A percentile compares a stretch with the other conserved stretches of the same genome.
Evolutionary conservation across 2,329 filamentous ascomycete species (phyloP).

Genomic region (Cadophora sp.): DNA sequence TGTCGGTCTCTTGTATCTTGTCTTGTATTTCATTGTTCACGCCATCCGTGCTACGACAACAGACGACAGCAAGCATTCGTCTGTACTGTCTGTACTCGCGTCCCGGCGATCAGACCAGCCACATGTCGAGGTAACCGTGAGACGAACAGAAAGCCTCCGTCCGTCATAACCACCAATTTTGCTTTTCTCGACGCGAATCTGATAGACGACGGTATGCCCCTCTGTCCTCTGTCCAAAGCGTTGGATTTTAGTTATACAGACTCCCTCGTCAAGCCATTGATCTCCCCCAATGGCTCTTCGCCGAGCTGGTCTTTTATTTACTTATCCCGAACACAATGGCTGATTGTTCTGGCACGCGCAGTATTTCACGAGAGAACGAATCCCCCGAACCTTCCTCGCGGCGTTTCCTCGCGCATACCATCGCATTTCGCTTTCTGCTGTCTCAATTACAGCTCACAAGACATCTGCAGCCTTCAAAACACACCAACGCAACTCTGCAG

Average conservation of each 20-base stretch:
- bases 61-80: constrained; percentile 17
- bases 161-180: constrained; percentile 26
- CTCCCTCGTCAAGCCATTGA: constrained; percentile 17
- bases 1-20: not conserved
- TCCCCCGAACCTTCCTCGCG: not conserved
- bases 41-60: constrained; percentile 14
- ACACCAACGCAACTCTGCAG: constrained; percentile 20
- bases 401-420: not conserved
- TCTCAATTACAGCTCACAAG: constrained; percentile 24
- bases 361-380: constrained; percentile 28
- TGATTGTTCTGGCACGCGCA: constrained; percentile 23
- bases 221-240: constrained; percentile 20
- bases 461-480: constrained; percentile 23
- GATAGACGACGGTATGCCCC: constrained; percentile 31
- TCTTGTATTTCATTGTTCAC: not conserved
- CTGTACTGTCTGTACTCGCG: constrained; percentile 22
- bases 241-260: constrained; percentile 20
- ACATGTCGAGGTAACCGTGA: constrained; percentile 24
- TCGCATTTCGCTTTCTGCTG: constrained; percentile 22
- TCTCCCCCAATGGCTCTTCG: constrained; percentile 11
- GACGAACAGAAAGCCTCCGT: constrained; percentile 27
- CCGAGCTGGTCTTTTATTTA: constrained; percentile 8
- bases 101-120: constrained; percentile 23
- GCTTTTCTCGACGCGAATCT: constrained; percentile 30
- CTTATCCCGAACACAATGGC: constrained; percentile 23